These are phyloP conservation scores for Huntiella omanensis DNA, from an alignment of 2,329 filamentous ascomycete species.

Conservation along the genomic window DNA sequence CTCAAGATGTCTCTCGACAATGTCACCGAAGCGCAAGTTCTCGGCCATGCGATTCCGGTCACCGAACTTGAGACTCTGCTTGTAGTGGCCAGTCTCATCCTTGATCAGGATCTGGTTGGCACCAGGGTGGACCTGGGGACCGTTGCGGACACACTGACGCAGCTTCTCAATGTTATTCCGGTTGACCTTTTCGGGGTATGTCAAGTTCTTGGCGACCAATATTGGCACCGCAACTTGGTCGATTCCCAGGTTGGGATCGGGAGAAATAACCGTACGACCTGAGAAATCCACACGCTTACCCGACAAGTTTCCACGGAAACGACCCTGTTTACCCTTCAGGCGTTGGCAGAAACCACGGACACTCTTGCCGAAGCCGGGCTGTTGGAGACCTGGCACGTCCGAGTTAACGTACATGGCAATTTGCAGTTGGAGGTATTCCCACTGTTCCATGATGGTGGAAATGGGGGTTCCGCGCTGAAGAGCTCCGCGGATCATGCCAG, in stretches of 20 bases:
- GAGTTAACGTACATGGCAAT: slow-evolving; percentile 98
- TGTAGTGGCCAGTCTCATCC: slow-evolving; percentile 43
- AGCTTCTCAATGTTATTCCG: slow-evolving; percentile 74
- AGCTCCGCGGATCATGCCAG: slow-evolving; percentile 67
- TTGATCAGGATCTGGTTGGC: slow-evolving; percentile 68
- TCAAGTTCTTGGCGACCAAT: slow-evolving; percentile 88
- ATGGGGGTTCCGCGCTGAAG: slow-evolving; percentile 69
- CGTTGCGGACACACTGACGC: slow-evolving; percentile 52
- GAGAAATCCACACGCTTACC: slow-evolving; percentile 99
- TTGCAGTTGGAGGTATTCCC: slow-evolving; percentile 91
- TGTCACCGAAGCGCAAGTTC: slow-evolving; percentile 61
- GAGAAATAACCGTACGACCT: slow-evolving; percentile 90
- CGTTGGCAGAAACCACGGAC: slow-evolving; percentile 90
- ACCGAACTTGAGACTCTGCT: slow-evolving; percentile 57
- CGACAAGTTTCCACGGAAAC: slow-evolving; percentile 89
- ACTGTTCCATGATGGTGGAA: slow-evolving; percentile 88
- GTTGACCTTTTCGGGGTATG: slow-evolving; percentile 79
- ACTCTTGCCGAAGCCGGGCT: slow-evolving; percentile 68
- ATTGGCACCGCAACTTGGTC: slow-evolving; percentile 85
- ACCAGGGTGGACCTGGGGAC: slow-evolving; percentile 64
- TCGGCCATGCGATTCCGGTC: slow-evolving; percentile 53
- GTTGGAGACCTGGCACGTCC: slow-evolving; percentile 80
- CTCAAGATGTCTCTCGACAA: slow-evolving; percentile 86
- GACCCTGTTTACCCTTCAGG: slow-evolving; percentile 90
- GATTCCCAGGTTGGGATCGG: slow-evolving; percentile 83